These are phyloP conservation scores for Cladosporium sp. DNA, from an alignment of 2,329 filamentous ascomycete species.

Conservation along the genomic window DNA sequence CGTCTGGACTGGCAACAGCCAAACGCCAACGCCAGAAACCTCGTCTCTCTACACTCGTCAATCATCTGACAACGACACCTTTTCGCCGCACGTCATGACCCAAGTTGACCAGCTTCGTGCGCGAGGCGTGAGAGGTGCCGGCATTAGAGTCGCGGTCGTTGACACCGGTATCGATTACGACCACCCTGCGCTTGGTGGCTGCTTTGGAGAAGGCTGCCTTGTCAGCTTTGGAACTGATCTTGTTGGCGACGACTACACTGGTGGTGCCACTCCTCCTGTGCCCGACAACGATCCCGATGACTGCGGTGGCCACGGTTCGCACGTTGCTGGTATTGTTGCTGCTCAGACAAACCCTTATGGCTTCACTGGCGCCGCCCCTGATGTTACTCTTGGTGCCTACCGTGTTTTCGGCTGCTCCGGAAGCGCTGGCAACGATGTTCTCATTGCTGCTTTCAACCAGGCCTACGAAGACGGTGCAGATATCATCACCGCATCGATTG, in stretches of 20 bases:
- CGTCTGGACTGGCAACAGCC: conserved; percentile 15
- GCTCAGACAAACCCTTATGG: conserved; percentile 49
- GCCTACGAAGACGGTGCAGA: conserved; percentile 49
- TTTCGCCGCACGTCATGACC: conserved; percentile 30
- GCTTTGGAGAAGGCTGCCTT: conserved; percentile 55
- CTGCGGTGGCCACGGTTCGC: conserved; percentile 55
- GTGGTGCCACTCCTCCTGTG: conserved; percentile 32
- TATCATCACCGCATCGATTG: conserved; percentile 35
- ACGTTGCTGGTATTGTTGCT: conserved; percentile 57
- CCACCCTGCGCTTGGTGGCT: conserved; percentile 58
- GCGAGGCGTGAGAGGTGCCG: conserved; percentile 41
- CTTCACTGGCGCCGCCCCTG: conserved; percentile 54
- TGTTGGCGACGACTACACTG: conserved; percentile 45
- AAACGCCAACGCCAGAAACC: conserved; percentile 7
- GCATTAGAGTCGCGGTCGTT: conserved; percentile 40
- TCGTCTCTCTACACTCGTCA: conserved; percentile 15
- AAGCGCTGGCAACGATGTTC: conserved; percentile 47
- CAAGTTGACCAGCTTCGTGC: conserved; percentile 35
- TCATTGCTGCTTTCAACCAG: conserved; percentile 54
- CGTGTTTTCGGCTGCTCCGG: conserved; percentile 53
- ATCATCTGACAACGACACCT: conserved; percentile 18
- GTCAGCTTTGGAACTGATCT: conserved; percentile 54
- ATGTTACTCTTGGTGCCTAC: conserved; percentile 51
- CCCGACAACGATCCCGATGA: conserved; percentile 50
- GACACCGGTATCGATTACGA: conserved; percentile 51